Conservation (phyloP, 2,329 filamentous ascomycete species). For the Zasmidium citrigriseum region DNA sequence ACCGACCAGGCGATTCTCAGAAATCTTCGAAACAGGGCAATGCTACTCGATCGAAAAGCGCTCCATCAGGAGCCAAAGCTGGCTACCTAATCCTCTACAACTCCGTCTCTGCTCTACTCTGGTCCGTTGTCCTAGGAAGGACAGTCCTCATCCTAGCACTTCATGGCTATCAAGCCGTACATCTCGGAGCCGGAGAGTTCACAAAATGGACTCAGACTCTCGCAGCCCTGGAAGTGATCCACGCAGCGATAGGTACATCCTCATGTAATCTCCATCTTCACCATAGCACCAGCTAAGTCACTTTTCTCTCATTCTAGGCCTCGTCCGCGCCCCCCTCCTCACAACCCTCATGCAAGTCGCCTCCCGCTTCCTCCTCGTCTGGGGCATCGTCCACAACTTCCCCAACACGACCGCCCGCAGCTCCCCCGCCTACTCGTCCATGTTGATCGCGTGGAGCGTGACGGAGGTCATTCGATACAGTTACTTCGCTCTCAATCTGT, state of each 20-base stretch:
- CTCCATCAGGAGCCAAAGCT: constrained; percentile 32
- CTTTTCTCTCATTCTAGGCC: constrained; percentile 50
- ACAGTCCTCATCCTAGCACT: constrained; percentile 57
- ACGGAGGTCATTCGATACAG: constrained; percentile 93
- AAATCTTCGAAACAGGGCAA: constrained; percentile 13
- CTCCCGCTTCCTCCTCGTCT: constrained; percentile 84
- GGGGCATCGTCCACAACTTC: constrained; percentile 77
- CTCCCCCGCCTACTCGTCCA: constrained; percentile 67
- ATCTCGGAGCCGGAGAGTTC: constrained; percentile 64
- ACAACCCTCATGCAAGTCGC: constrained; percentile 91
- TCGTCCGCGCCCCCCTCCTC: constrained; percentile 81
- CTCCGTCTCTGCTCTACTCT: constrained; percentile 71
- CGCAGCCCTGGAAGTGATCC: constrained; percentile 79
- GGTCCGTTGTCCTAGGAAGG: constrained; percentile 74
- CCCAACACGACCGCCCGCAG: constrained; percentile 58
- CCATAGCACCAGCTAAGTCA: constrained; percentile 19
- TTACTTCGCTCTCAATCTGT: constrained; percentile 79
- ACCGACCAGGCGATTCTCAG: constrained; percentile 29
- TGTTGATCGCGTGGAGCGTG: constrained; percentile 84
- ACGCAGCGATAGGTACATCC: constrained; percentile 70
- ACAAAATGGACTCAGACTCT: constrained; percentile 80
- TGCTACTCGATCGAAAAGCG: constrained; percentile 6
- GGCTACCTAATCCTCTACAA: constrained; percentile 86
- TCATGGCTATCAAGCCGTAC: constrained; percentile 56
- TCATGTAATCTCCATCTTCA: no score